Evolutionary conservation across 805 yeast genomes (phyloP).

Genomic region (Saccharomyces mikatae): DNA sequence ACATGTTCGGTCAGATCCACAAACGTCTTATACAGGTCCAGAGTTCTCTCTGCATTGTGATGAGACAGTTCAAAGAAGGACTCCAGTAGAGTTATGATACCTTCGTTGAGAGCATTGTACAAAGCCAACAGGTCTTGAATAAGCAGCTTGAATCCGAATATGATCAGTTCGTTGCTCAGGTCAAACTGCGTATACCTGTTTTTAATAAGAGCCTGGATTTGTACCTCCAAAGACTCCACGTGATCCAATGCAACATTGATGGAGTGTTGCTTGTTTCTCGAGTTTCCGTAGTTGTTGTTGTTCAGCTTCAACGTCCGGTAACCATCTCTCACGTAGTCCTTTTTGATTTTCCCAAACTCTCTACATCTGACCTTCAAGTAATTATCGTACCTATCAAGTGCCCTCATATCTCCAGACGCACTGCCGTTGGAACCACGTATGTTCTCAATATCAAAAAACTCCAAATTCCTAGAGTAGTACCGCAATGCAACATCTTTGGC

Average conservation of each 20-base stretch:
- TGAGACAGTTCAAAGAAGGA: constrained; percentile 90
- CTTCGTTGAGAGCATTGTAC: constrained; percentile 89
- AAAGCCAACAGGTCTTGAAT: constrained; percentile 83
- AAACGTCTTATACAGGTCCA: constrained; percentile 75
- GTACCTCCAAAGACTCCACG: constrained; percentile 76
- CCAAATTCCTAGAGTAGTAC: constrained; percentile 44
- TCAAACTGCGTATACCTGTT: constrained; percentile 75
- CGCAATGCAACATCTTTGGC: constrained; percentile 64
- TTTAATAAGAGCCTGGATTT: constrained; percentile 64
- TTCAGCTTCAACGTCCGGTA: constrained; percentile 43
- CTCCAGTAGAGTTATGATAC: constrained; percentile 86
- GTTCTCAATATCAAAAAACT: constrained; percentile 35
- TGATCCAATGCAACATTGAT: constrained; percentile 71
- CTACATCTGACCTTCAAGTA: constrained; percentile 62
- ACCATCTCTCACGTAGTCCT: constrained; percentile 75
- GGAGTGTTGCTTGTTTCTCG: constrained; percentile 50
- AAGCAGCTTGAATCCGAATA: constrained; percentile 78
- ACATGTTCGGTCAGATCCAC: constrained; percentile 82
- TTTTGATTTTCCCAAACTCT: constrained; percentile 54
- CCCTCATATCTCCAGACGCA: constrained; percentile 41
- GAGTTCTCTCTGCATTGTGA: constrained; percentile 77
- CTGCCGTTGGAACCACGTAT: constrained; percentile 27
- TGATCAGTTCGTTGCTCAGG: constrained; percentile 71
- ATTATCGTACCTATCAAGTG: constrained; percentile 57
- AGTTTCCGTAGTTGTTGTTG: constrained; percentile 35